phyloP scores from a whole-genome alignment of 2,329 filamentous ascomycete species.

The Phoma sp. region DNA sequence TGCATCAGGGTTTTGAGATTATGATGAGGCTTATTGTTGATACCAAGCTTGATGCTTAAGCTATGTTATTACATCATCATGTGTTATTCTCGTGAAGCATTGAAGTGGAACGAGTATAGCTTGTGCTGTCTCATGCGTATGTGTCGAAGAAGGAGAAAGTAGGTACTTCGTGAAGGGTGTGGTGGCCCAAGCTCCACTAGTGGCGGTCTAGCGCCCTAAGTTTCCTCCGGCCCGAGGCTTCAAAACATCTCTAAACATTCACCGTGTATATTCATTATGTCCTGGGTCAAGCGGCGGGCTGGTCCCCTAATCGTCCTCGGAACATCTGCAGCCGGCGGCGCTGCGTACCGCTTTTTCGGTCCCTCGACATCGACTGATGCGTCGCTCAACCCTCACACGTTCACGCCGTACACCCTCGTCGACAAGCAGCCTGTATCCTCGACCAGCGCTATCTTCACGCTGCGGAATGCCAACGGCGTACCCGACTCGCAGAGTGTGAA shows the following conservation, averaged over 20 bases:
- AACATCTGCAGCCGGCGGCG: slow-evolving; percentile 43
- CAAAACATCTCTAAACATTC: neutral
- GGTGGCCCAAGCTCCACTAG: too few relatives aligned
- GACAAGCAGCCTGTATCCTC: slow-evolving; percentile 69
- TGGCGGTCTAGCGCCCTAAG: too few relatives aligned
- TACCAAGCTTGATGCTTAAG: too few relatives aligned
- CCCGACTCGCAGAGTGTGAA: slow-evolving; percentile 41
- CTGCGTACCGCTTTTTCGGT: slow-evolving; percentile 42
- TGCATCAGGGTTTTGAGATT: too few relatives aligned
- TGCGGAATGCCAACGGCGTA: slow-evolving; percentile 54
- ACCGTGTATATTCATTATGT: slow-evolving; percentile 28
- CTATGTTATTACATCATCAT: too few relatives aligned
- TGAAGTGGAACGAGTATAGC: too few relatives aligned
- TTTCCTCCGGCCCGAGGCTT: slow-evolving; percentile 6
- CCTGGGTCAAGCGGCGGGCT: slow-evolving; percentile 38
- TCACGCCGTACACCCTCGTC: slow-evolving; percentile 71
- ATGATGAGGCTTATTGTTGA: too few relatives aligned
- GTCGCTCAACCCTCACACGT: slow-evolving; percentile 65
- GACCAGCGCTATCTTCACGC: slow-evolving; percentile 72
- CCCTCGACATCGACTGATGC: slow-evolving; percentile 33
- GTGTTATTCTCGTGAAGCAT: too few relatives aligned
- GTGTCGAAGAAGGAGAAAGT: too few relatives aligned
- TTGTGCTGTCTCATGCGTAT: too few relatives aligned
- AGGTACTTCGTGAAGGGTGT: too few relatives aligned
- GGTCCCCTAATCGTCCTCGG: slow-evolving; percentile 43